Evolutionary conservation across 2,329 filamentous ascomycete genomes (phyloP).

Genomic region (Pseudocercospora fijiensis): DNA sequence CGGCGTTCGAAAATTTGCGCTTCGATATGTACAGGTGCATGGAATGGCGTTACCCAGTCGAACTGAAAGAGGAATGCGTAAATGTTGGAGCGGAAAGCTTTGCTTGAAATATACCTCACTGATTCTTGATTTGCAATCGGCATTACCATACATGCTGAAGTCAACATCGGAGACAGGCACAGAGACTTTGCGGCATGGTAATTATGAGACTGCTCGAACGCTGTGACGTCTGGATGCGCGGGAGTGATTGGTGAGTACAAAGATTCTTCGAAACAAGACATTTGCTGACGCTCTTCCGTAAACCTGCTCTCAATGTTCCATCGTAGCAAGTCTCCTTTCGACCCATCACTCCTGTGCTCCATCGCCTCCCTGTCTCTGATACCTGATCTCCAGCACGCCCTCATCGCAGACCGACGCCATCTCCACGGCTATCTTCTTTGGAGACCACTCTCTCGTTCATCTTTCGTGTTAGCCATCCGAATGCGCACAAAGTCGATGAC

Average conservation of each 20-base stretch:
- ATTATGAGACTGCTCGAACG: neutral
- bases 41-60: neutral
- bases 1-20: neutral
- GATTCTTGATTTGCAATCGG: neutral
- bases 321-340: neutral
- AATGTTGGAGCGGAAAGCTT: neutral
- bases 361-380: neutral
- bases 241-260: neutral
- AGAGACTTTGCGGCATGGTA: neutral
- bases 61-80: neutral
- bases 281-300: neutral
- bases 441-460: neutral
- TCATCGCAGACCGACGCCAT: neutral
- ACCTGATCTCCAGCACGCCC: neutral
- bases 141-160: neutral
- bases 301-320: neutral
- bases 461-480: neutral
- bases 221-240: neutral
- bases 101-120: neutral
- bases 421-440: neutral
- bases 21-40: neutral
- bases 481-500: neutral
- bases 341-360: neutral
- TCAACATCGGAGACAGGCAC: neutral
- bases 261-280: neutral